Percentiles rank a stretch among this genome's conserved stretches.
phyloP scores from a whole-genome alignment of 2,329 filamentous ascomycete genomes.

The Paecilomyces niveus region DNA sequence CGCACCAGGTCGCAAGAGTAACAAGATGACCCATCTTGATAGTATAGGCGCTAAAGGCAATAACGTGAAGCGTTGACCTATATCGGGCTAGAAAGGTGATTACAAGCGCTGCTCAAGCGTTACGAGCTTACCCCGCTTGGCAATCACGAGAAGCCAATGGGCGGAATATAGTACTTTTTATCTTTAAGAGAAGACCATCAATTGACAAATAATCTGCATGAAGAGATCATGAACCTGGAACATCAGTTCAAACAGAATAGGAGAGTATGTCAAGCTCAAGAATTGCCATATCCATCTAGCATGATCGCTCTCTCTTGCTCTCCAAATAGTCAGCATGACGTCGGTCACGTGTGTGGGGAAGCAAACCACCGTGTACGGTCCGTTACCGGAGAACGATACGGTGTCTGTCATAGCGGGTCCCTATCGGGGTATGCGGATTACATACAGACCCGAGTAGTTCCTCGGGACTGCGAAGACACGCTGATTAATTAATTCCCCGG shows the following conservation, averaged over 20 bases:
- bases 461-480: not conserved
- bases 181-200: not conserved
- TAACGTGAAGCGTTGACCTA: not conserved
- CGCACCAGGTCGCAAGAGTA: conserved; percentile 39
- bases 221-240: not conserved
- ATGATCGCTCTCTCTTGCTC: not conserved
- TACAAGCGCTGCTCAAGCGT: not conserved
- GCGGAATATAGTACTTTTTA: not conserved
- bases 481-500: not conserved
- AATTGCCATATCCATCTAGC: not conserved
- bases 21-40: conserved; percentile 31
- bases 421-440: not conserved
- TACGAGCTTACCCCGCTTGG: not conserved
- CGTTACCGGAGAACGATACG: not conserved
- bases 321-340: conserved; percentile 9
- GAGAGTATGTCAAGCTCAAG: not conserved
- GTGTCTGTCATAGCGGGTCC: not conserved
- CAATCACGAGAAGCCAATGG: not conserved
- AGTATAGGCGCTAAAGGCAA: not conserved
- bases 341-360: conserved; percentile 21
- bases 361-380: conserved; percentile 7
- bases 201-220: not conserved
- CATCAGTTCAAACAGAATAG: not conserved
- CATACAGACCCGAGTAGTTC: not conserved
- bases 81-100: not conserved